Evolutionary conservation across 805 yeast species (phyloP).

Genomic region (Torulaspora microellipsoides): DNA sequence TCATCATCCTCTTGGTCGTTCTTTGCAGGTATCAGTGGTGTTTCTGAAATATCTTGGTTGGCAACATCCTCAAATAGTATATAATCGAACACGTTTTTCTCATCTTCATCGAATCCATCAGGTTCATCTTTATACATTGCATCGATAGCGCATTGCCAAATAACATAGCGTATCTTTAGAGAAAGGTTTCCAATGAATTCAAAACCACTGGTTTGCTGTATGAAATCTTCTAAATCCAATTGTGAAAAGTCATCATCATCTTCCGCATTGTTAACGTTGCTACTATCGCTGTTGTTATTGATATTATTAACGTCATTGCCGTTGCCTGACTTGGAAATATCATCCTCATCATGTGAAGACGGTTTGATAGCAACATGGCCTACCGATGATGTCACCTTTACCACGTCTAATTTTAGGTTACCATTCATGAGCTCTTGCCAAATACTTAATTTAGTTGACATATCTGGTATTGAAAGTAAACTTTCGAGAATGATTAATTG

Average conservation of each 20-base stretch:
- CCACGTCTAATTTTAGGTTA: conserved; percentile 28
- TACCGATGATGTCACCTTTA: conserved; percentile 18
- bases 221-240: conserved; percentile 39
- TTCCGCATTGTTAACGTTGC: conserved; percentile 2
- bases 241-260: conserved; percentile 36
- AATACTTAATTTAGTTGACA: conserved; percentile 26
- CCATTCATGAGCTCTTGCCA: conserved; percentile 46
- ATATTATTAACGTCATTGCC: conserved; percentile 6
- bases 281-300: conserved; percentile 4
- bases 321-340: not conserved
- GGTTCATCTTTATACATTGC: conserved; percentile 28
- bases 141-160: conserved; percentile 58
- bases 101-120: conserved; percentile 25
- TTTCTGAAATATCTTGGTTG: conserved; percentile 2
- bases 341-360: not conserved
- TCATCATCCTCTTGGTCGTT: conserved; percentile 12
- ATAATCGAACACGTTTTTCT: conserved; percentile 11
- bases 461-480: conserved; percentile 38
- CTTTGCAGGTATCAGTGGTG: not conserved
- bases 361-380: not conserved
- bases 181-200: conserved; percentile 53
- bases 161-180: conserved; percentile 57
- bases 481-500: conserved; percentile 49
- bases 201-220: conserved; percentile 41
- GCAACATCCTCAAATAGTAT: conserved; percentile 14